Base-by-base conservation (phyloP, 495 filamentous ascomycete species). In the Letharia lupina region DNA sequence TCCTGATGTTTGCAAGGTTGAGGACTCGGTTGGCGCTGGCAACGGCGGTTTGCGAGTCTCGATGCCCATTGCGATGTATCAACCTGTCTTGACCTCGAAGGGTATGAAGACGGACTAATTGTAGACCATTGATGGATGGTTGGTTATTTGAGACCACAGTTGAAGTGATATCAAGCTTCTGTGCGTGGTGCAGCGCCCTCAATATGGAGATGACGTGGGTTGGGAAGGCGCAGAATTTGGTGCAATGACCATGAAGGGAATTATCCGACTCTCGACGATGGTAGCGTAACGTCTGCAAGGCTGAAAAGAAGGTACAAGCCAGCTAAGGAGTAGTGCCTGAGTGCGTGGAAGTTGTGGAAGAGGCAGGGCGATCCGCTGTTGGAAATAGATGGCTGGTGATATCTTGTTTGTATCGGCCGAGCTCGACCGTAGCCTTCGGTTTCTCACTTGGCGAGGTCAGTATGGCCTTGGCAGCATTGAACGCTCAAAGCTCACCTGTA, bases 1-100 rank as follows among this genome's bases (percentile, higher is more conserved):
- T 68, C 75, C 80, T 60, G 81, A 79, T 35, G 79, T 78, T 33
- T 75, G 75, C 47, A 80, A 77, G 71, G 86, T 86, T 67, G 90
- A 85, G 69, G 88, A 88, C 75, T 91, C 89, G 74, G 89, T 92
- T 68, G 89, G 89, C 71, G 87, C 87, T 71, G 89, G 89, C 72
- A 91, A 77, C 70, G 87, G 83, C 74, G 85, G 86, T 77, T 81
- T 85, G 74, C 80, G 85, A 70, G 81, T 83, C 65, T 89, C 85
- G 77, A 86, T 81, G 76, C 87, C 89, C 89, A 93, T 91, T 70
- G 79, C 84, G 76, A 68, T 74, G 41, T 37, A 23, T 23, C 10
- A 44, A 23, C 44, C 3, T 31, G 63, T 58, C 45, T 48, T 60
- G 42, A 37, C 23, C 40, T 23, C 58, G 10, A 39, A 59, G 41